Evolutionary conservation across 192 early-diverging fungal genomes (phyloP).

Genomic region (Chytriomyces sp.): DNA sequence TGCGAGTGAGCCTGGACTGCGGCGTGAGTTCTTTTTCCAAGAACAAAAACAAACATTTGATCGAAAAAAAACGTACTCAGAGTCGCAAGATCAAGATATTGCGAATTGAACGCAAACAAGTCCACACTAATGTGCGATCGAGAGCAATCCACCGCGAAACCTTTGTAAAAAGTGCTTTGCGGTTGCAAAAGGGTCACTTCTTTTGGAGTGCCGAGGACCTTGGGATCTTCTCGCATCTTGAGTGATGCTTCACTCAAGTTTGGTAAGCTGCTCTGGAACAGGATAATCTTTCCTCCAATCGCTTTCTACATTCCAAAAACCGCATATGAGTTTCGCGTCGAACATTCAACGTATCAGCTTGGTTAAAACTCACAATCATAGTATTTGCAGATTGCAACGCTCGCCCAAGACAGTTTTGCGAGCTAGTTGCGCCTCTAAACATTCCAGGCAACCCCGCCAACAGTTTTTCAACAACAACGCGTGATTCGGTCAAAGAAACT

Average conservation of each 20-base stretch:
- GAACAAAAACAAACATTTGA: not conserved
- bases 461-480: constrained; percentile 71
- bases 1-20: constrained; percentile 63
- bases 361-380: constrained; percentile 64
- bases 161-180: constrained; percentile 88
- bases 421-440: constrained; percentile 83
- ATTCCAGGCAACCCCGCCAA: constrained; percentile 76
- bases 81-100: constrained; percentile 89
- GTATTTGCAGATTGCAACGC: constrained; percentile 84
- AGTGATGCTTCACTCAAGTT: constrained; percentile 80
- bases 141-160: constrained; percentile 89
- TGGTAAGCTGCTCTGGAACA: constrained; percentile 81
- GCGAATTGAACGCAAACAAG: constrained; percentile 81
- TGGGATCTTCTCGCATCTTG: constrained; percentile 84
- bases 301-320: constrained; percentile 54
- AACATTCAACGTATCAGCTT: not conserved
- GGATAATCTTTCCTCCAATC: constrained; percentile 89
- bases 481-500: constrained; percentile 86
- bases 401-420: constrained; percentile 79
- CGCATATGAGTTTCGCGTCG: constrained; percentile 7
- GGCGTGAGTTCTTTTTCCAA: constrained; percentile 3
- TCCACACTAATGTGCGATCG: constrained; percentile 88
- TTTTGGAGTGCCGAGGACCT: constrained; percentile 87
- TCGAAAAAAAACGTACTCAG: constrained; percentile 62
- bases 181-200: constrained; percentile 84